Evolutionary conservation across 176 grass and related monocot genomes (phyloP).

Genomic region (Carex scoparia): DNA sequence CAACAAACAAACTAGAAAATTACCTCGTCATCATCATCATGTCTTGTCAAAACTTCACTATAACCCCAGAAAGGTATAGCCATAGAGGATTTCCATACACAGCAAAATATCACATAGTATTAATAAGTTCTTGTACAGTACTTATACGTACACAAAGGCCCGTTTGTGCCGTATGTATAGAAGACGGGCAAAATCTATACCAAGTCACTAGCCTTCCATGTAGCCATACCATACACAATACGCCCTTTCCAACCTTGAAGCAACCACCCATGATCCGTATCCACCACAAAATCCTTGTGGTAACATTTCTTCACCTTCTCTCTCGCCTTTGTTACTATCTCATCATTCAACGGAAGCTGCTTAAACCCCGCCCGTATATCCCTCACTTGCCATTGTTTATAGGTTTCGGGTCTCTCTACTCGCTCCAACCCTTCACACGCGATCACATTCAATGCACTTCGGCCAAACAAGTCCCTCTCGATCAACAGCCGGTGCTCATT

Average conservation of each 20-base stretch:
- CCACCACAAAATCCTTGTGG: constrained; percentile 81
- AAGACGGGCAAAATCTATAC: background rate
- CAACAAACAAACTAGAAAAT: background rate
- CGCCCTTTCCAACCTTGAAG: constrained; percentile 89
- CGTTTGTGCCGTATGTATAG: background rate
- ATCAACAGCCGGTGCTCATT: constrained; percentile 61
- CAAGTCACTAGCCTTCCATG: constrained; percentile 45
- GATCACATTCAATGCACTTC: constrained; percentile 63
- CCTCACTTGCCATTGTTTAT: constrained; percentile 87
- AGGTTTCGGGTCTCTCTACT: constrained; percentile 32
- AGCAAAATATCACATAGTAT: constrained; percentile 21
- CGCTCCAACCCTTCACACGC: constrained; percentile 62
- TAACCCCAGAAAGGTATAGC: background rate
- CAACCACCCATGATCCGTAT: constrained; percentile 67
- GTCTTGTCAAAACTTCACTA: background rate
- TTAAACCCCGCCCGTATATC: constrained; percentile 67
- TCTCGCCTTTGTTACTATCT: constrained; percentile 29
- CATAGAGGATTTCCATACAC: constrained; percentile 31
- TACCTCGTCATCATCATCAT: background rate
- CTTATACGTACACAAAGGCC: background rate
- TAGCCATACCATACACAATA: constrained; percentile 50
- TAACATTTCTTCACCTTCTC: constrained; percentile 46
- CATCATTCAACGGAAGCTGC: constrained; percentile 50
- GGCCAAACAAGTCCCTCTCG: constrained; percentile 59
- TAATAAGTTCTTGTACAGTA: background rate